Evolutionary conservation across 108 stramenopile genomes (phyloP), one percentile per base, ranked within the genome.

Genomic region (Phaeodactylum tricornutum): DNA sequence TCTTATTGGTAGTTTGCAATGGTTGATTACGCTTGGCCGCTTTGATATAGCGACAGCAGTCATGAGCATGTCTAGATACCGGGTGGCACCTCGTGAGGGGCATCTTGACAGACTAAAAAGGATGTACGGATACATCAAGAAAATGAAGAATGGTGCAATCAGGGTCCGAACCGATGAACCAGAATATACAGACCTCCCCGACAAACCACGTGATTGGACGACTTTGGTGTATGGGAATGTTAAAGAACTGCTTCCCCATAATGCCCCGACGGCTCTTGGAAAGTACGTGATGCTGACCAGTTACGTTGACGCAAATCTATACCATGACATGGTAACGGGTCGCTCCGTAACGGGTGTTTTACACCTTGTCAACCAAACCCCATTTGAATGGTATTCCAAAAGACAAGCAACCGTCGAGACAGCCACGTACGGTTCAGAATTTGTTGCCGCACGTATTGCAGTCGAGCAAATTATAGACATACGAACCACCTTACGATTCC

Each of bases 11-110:
- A 26, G 47, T 15, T 38, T 70, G 6, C 31, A 44, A 2, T 66
- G 70, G 70, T 50, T 65, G 8, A 50, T 66, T 17, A 52, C 57
- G 8, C 35, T 74, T 3, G 72, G 72, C 11, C 46, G 65, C 21
- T 43, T 60, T 46, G 74, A 75, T 48, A 52, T 75, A 11, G 31
- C 29, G 38, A 9, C 23, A 17, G 56, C 46, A 17, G 45, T 46
- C 2, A 47, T 47, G 44, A 35, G 33, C 20, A 12, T 57, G 2
- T 47, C 55, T 6, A 14, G 29, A 21, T 57, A 47, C 26, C 45
- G 56, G 2, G n/a, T 26, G 17, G 29, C 31, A 59, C 72, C 72
- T 26, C 23, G 72, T n/a, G 26, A 40, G 37, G 67, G 64, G 23
- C 72, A 74, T 39, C 28, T 74, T 32, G 53, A 64, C 11, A 14